phyloP scores from a whole-genome alignment of 2,329 filamentous ascomycete species.

The Fusarium stilboides region DNA sequence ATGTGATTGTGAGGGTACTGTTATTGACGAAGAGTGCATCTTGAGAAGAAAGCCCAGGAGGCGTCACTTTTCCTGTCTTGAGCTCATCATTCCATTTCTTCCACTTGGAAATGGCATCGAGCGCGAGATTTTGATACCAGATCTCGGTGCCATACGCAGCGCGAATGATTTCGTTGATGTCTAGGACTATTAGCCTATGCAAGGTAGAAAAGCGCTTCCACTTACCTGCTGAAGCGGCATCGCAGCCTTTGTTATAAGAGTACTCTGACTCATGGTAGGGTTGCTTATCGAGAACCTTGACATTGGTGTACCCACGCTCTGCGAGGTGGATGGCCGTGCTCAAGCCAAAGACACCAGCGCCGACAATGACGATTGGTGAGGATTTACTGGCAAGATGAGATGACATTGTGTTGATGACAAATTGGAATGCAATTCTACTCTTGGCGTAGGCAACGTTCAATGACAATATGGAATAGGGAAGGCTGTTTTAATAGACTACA shows the following conservation, averaged over 20 bases:
- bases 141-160: not conserved
- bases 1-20: not conserved
- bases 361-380: not conserved
- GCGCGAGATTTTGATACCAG: slow-evolving; percentile 1
- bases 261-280: not conserved
- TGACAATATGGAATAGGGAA: too few species aligned
- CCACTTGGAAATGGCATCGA: not conserved
- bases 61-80: not conserved
- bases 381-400: not conserved
- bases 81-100: not conserved
- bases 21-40: not conserved
- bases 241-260: not conserved
- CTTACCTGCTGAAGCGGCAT: slow-evolving; percentile 1
- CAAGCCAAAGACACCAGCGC: not conserved
- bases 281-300: slow-evolving; percentile 2
- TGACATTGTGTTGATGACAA: not conserved
- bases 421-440: too few species aligned
- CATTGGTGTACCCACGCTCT: slow-evolving; percentile 1
- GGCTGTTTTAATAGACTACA: too few species aligned
- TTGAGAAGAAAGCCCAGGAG: not conserved
- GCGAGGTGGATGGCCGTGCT: not conserved
- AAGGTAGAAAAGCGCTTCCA: too few species aligned
- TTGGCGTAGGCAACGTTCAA: too few species aligned
- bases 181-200: not conserved
- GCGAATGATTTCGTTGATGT: slow-evolving; percentile 6